phyloP scores from a whole-genome alignment of 257 asterid species.

The Cordia subcordata region DNA sequence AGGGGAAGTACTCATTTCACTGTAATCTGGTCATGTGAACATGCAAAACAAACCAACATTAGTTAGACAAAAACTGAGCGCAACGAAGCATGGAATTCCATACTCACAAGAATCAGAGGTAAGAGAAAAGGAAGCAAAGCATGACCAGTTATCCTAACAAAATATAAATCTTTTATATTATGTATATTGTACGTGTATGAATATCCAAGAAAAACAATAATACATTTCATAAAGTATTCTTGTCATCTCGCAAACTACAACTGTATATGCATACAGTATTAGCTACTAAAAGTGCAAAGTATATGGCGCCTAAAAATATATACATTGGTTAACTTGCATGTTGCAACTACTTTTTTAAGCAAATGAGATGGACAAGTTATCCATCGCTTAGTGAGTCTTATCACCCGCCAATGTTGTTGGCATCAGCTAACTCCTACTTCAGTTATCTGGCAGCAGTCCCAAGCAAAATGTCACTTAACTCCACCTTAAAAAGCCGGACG shows the following conservation, averaged over 20 bases:
- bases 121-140: not conserved
- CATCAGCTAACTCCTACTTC: constrained; percentile 83
- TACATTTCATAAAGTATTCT: constrained; percentile 32
- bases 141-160: not conserved
- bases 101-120: not conserved
- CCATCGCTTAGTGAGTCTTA: constrained; percentile 61
- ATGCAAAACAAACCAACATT: not conserved
- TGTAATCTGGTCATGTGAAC: not conserved
- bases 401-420: constrained; percentile 65
- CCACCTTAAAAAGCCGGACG: constrained; percentile 66
- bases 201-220: constrained; percentile 22
- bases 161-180: constrained; percentile 7
- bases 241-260: constrained; percentile 39
- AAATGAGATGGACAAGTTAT: constrained; percentile 40
- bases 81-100: not conserved
- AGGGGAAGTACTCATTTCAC: not conserved
- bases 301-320: constrained; percentile 37
- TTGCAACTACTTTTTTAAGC: constrained; percentile 31
- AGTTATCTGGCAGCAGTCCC: constrained; percentile 81
- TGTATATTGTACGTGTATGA: constrained; percentile 10
- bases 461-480: constrained; percentile 69
- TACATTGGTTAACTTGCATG: constrained; percentile 52
- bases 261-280: constrained; percentile 18
- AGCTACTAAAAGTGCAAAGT: constrained; percentile 25
- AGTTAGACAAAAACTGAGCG: not conserved